Evolutionary conservation across 257 asterid species (phyloP).

Genomic region (Anisodus acutangulus): DNA sequence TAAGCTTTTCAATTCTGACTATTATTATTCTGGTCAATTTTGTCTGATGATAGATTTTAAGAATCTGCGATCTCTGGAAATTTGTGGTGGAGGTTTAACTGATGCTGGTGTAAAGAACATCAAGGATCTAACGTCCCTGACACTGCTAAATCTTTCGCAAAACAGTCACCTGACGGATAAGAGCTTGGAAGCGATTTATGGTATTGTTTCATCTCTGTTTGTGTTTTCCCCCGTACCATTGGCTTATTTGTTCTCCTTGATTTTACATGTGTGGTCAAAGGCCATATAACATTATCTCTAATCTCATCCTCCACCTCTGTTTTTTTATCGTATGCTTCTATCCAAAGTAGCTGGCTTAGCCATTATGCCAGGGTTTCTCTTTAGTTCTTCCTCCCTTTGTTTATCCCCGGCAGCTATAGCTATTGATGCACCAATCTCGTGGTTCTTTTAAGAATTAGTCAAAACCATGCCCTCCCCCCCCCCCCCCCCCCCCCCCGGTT

Average conservation of each 20-base stretch:
- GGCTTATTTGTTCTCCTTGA: not conserved
- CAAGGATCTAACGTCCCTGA: slow-evolving; percentile 82
- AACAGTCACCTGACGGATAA: slow-evolving; percentile 78
- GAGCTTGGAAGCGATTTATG: slow-evolving; percentile 86
- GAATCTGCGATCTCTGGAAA: slow-evolving; percentile 83
- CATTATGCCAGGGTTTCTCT: not conserved
- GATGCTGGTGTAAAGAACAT: slow-evolving; percentile 94
- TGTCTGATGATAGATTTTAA: slow-evolving; percentile 62
- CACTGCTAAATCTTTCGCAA: slow-evolving; percentile 87
- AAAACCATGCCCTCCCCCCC: not conserved
- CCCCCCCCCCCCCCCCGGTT: too few relatives aligned
- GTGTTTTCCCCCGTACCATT: not conserved
- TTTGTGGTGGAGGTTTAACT: slow-evolving; percentile 93
- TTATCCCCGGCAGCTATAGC: not conserved
- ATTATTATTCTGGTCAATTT: not conserved
- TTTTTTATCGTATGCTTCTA: not conserved
- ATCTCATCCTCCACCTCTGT: not conserved
- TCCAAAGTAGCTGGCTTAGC: not conserved
- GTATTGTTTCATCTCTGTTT: slow-evolving; percentile 44
- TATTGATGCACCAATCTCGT: not conserved
- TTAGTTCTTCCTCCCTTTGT: not conserved
- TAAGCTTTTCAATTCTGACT: not conserved
- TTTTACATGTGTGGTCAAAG: not conserved
- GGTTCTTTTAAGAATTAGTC: not conserved
- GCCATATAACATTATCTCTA: too few relatives aligned